Evolutionary conservation across 2,329 filamentous ascomycete species (phyloP), one percentile per base, ranked within the genome.

Genomic region (Penicillium sp.): DNA sequence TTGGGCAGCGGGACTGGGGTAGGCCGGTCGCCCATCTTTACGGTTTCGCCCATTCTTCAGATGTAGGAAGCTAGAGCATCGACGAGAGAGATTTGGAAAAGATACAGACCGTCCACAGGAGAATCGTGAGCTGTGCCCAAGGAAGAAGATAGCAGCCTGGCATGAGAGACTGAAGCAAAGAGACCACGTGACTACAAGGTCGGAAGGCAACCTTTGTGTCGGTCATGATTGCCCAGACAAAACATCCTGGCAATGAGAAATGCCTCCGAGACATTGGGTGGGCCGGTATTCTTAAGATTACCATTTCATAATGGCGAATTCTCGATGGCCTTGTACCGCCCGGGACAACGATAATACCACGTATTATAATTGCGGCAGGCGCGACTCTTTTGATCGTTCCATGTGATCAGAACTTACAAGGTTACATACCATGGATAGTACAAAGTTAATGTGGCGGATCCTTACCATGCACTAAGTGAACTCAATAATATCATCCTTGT

Each of bases 1-100:
- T 62, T 57, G 14, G 61, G 58, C 7, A 63, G 46, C 37, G 54
- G 33, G 22, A 63, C 47, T 22, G 53, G 37, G 9, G 31, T 44
- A 5, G 56, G 37, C 39, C 31, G 43, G 31, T 55, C 36, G 5
- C 46, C 22, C 52, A 55, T 43, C 24, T 19, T 58, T 19, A 50
- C 35, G 33, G 33, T 50, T 11, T 43, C 40, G 19, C 40, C 40
- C 40, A 43, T 43, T 2, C 14, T 43, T 43, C 18, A 43, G 9
- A 14, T 43, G 40, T 24, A 22, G 19, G 24, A 24, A 6, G 40
- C 40, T 43, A 13, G 24, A 43, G 11, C 19, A 43, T 2, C 40
- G 40, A 24, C 18, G 11, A 14, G 40, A 11, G 0, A 43, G 19
- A 24, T 18, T 43, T 24, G 40, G n/a, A 14, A 5, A 24, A 13